phyloP scores from a whole-genome alignment of 2,329 filamentous ascomycete genomes.

The Paecilomyces variotii region DNA sequence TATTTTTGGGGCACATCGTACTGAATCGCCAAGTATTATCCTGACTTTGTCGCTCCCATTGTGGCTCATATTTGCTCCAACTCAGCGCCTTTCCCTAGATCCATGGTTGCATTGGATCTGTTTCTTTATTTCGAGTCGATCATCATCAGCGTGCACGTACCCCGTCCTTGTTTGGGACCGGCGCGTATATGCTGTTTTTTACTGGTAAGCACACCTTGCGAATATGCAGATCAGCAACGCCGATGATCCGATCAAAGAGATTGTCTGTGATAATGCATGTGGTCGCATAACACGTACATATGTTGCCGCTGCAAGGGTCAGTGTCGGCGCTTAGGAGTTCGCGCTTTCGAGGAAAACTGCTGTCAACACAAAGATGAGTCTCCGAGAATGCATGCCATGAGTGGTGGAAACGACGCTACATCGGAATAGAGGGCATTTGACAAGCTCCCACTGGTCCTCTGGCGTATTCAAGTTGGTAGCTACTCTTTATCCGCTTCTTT shows the following conservation, averaged over 20 bases:
- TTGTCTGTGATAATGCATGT: background rate
- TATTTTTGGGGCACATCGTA: background rate
- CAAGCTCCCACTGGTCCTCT: too few relatives aligned
- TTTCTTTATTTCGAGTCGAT: background rate
- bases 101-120: background rate
- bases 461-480: too few relatives aligned
- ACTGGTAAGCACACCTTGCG: background rate
- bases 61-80: background rate
- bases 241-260: background rate
- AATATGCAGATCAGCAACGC: background rate
- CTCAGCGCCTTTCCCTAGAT: background rate
- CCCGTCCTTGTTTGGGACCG: background rate
- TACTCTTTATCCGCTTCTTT: too few relatives aligned
- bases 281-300: background rate
- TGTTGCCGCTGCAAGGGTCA: background rate
- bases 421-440: too few relatives aligned
- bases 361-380: too few relatives aligned
- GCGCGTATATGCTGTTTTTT: background rate
- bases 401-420: too few relatives aligned
- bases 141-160: background rate
- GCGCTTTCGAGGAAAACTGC: background rate
- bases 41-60: background rate
- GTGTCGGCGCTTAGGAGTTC: background rate
- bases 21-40: background rate
- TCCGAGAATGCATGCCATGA: too few relatives aligned